Conservation (phyloP, 2,329 filamentous ascomycete species). For the Cephalotrichum gorgonifer region DNA sequence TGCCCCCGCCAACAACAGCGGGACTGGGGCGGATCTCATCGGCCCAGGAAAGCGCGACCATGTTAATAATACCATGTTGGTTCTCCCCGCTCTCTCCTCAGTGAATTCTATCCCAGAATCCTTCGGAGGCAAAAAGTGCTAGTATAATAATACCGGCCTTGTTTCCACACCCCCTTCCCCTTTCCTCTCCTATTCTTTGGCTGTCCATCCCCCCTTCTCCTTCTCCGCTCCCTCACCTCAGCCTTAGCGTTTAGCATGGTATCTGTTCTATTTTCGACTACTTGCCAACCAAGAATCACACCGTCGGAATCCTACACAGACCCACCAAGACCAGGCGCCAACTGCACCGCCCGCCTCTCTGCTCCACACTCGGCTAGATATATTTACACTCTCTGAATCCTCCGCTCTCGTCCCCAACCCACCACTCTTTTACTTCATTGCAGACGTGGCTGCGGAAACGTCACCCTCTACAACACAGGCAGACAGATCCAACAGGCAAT, state of each 20-base stretch:
- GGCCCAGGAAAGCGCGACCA: not conserved
- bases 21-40: not conserved
- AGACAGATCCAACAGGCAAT: not conserved
- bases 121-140: not conserved
- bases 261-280: no score
- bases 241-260: no score
- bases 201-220: not conserved
- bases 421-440: not conserved
- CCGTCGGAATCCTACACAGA: no score
- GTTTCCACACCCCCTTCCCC: constrained; percentile 3
- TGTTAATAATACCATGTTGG: not conserved
- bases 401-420: not conserved
- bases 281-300: no score
- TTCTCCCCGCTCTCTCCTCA: not conserved
- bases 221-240: no score
- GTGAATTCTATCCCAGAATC: not conserved
- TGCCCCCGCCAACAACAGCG: not conserved
- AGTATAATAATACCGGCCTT: not conserved
- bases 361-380: no score
- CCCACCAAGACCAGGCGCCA: no score
- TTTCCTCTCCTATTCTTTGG: not conserved
- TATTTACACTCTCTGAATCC: no score
- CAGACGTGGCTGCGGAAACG: not conserved
- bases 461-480: not conserved
- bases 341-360: no score